Base-by-base conservation (phyloP, 495 filamentous ascomycete genomes). In the Talaromyces nanjingensis region DNA sequence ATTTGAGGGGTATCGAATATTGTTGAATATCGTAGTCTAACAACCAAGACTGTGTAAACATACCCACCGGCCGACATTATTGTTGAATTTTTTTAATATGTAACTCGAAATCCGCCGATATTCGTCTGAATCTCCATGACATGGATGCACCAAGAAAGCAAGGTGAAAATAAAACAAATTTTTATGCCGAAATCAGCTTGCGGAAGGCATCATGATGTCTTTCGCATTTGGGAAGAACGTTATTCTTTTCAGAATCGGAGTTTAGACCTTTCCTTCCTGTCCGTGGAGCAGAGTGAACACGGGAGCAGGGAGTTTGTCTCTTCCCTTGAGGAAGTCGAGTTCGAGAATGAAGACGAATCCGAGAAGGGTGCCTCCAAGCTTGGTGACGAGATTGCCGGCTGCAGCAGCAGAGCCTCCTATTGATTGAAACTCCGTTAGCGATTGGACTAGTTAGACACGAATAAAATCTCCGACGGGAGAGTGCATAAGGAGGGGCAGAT, bases 291-390 rank as follows among this genome's bases (percentile, higher is more conserved):
- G 84, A 31, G 93, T 96, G 76, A 89, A 85, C 42, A 92, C 90
- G 1, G 92, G 91, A 39, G 91, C 91, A 68, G 86, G 84, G 66
- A 99, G 87, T 82, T 94, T 93, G 55, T 90, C 89, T 64, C 92
- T 84, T 60, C 94, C 94, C 70, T 97, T 89, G 57, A 99, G 85
- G 79, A 96, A 93, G 69, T 92, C 90, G 64, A 99, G 88, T 76
- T 99, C 96, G 71, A 99, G 87, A 68, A 99, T 87, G 81, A 99
- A 98, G 64, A 97, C 78, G 75, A 92, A 98, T 65, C 90, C 92
- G 42, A 97, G 79, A 34, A 97, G 77, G 42, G 83, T 81, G n/a
- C 91, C 94, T 59, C 91, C 91, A 64, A 94, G 84, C 74, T 92
- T 84, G 77, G 87, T 82, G 68, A 98, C 91, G 64, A 99, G 85